Conservation (phyloP, 129 eudicot species). For the Arctium minus region DNA sequence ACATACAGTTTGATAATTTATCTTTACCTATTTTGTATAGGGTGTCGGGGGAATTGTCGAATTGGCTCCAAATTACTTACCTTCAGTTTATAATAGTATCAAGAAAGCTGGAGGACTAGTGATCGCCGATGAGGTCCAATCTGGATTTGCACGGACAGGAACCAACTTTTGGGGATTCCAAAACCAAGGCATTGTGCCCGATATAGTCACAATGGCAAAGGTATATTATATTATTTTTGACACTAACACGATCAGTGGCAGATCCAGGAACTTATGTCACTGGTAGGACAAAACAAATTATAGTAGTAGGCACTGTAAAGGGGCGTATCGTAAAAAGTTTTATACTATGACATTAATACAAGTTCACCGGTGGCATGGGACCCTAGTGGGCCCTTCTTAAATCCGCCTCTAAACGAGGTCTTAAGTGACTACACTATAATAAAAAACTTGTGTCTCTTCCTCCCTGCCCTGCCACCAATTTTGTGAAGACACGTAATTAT, state of each 20-base stretch:
- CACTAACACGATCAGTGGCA: background rate
- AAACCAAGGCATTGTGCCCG: conserved; percentile 86
- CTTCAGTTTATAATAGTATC: conserved; percentile 53
- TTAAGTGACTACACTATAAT: too few relatives aligned
- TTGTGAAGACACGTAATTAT: too few relatives aligned
- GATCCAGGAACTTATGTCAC: too few relatives aligned
- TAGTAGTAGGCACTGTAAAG: background rate
- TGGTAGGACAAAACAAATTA: background rate
- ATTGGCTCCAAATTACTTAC: conserved; percentile 83
- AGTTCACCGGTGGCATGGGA: background rate
- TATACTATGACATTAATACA: background rate
- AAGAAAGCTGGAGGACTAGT: conserved; percentile 89
- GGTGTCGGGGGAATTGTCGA: conserved; percentile 96
- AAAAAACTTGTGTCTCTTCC: too few relatives aligned
- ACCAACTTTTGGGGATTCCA: conserved; percentile 91
- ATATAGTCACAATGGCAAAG: conserved; percentile 97
- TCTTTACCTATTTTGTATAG: conserved; percentile 23
- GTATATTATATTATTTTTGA: conserved; percentile 19
- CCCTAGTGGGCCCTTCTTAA: background rate
- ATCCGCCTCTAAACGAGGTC: background rate
- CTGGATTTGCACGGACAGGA: conserved; percentile 87
- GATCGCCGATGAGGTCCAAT: conserved; percentile 90
- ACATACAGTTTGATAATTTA: background rate
- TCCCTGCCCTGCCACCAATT: too few relatives aligned
- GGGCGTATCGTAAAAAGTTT: background rate